Evolutionary conservation across 345 rosid genomes (phyloP).

Genomic region (sweet orange (Citrus sinensis)): DVS_A1.0 CM039167.1:3202001-3202500

Average conservation of each 20-base stretch:
- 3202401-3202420: not conserved
- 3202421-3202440: not conserved
- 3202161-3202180: conserved; percentile 34
- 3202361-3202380: conserved; percentile 1
- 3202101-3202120: conserved; percentile 61
- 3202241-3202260: conserved; percentile 56
- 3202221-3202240: conserved; percentile 47
- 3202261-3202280: conserved; percentile 51
- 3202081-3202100: conserved; percentile 44
- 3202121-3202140: conserved; percentile 73
- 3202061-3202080: too few relatives aligned
- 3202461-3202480: not conserved
- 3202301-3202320: conserved; percentile 68
- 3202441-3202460: not conserved
- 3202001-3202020: not conserved
- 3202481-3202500: not conserved
- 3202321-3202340: not conserved
- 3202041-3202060: not conserved
- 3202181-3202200: conserved; percentile 62
- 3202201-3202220: conserved; percentile 53
- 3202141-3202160: conserved; percentile 67
- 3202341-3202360: not conserved
- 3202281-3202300: conserved; percentile 66
- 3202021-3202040: not conserved
- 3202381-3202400: not conserved